phyloP scores from a whole-genome alignment of 805 yeast species.

The Candida morakotiae region DNA sequence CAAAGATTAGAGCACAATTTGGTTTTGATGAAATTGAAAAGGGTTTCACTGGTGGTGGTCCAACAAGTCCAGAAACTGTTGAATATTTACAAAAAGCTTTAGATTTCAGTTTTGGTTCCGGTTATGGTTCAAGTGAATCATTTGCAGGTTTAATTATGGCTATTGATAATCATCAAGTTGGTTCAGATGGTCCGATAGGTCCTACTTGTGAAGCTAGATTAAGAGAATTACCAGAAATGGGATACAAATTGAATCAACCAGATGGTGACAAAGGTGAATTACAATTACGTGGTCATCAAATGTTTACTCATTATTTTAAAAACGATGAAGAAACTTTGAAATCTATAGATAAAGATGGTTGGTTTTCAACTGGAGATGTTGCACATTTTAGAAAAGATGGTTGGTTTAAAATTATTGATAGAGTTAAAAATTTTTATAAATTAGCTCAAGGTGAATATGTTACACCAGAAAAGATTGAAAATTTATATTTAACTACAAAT shows the following conservation, averaged over 20 bases:
- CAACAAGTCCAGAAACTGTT: conserved; percentile 59
- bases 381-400: conserved; percentile 33
- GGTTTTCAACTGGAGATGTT: conserved; percentile 60
- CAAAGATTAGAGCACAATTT: conserved; percentile 32
- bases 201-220: conserved; percentile 51
- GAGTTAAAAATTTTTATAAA: conserved; percentile 78
- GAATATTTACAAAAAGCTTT: conserved; percentile 58
- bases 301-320: conserved; percentile 49
- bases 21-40: conserved; percentile 26
- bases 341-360: conserved; percentile 44
- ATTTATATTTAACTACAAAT: conserved; percentile 50
- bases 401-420: conserved; percentile 58
- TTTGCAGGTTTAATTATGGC: conserved; percentile 51
- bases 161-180: conserved; percentile 37
- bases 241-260: conserved; percentile 31
- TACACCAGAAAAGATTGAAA: conserved; percentile 74
- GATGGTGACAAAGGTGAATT: conserved; percentile 48
- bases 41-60: conserved; percentile 57
- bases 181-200: conserved; percentile 41
- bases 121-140: conserved; percentile 70
- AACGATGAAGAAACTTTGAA: conserved; percentile 46
- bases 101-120: conserved; percentile 56
- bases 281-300: conserved; percentile 53
- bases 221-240: conserved; percentile 65
- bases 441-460: conserved; percentile 53